Evolutionary conservation across 495 filamentous ascomycete genomes (phyloP).

Genomic region (Rostrohypoxylon terebratum): DNA sequence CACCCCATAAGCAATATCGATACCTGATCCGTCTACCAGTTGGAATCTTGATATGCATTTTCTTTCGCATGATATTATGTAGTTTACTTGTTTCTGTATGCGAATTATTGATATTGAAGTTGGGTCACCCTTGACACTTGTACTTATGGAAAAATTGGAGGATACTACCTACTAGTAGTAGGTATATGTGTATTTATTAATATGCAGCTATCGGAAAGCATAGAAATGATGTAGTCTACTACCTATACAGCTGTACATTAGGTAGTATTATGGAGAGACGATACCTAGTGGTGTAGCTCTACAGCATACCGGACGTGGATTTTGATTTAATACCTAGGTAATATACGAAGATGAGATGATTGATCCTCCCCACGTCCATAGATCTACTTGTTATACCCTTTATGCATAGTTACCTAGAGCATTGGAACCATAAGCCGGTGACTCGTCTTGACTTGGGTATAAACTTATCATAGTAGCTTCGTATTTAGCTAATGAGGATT

Average conservation of each 20-base stretch:
- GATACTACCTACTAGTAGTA: not conserved
- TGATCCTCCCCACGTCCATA: not conserved
- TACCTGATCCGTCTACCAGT: not conserved
- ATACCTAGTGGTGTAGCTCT: not conserved
- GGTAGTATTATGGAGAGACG: no score
- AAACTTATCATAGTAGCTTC: not conserved
- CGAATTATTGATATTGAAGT: not conserved
- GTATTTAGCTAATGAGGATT: slow-evolving; percentile 19
- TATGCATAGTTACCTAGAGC: not conserved
- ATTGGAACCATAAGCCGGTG: not conserved
- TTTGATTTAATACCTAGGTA: not conserved
- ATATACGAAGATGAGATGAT: not conserved
- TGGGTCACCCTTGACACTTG: no score
- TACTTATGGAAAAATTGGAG: no score
- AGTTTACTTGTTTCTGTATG: no score
- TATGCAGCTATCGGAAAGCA: not conserved
- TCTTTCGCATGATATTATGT: no score
- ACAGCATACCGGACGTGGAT: not conserved
- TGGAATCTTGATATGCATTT: not conserved
- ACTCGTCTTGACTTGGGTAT: not conserved
- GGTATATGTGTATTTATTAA: not conserved
- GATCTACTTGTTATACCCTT: not conserved
- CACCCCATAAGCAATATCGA: not conserved
- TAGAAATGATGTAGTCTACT: not conserved
- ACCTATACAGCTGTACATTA: no score